A percentile compares a stretch with the other conserved stretches of the same genome.
Evolutionary conservation across 2,329 filamentous ascomycete species (phyloP).

Genomic region (Cyphellophora europaea): DNA sequence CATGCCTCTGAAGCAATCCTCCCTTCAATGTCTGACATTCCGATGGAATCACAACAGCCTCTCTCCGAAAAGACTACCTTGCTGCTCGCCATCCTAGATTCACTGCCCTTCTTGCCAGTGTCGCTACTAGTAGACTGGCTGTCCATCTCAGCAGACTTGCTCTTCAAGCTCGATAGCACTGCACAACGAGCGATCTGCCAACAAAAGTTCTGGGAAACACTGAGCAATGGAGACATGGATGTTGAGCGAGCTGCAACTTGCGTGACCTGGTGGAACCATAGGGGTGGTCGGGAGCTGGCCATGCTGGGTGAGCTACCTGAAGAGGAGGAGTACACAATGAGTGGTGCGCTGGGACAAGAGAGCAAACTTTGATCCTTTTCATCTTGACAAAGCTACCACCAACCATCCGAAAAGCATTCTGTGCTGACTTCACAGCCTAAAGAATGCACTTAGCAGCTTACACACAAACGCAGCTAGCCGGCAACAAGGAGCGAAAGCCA

Average conservation of each 20-base stretch:
- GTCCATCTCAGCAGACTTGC: slow-evolving; percentile 56
- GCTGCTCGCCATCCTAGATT: slow-evolving; percentile 67
- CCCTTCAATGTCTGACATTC: slow-evolving; percentile 27
- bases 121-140: slow-evolving; percentile 72
- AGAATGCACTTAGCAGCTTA: too few species aligned
- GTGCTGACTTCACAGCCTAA: too few species aligned
- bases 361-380: slow-evolving; percentile 40
- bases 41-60: slow-evolving; percentile 21
- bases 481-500: too few species aligned
- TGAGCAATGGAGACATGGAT: slow-evolving; percentile 79
- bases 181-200: slow-evolving; percentile 56
- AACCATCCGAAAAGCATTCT: too few species aligned
- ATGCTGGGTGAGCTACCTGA: slow-evolving; percentile 33
- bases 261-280: slow-evolving; percentile 76
- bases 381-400: not conserved
- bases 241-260: slow-evolving; percentile 70
- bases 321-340: slow-evolving; percentile 40
- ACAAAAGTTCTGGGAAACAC: slow-evolving; percentile 67
- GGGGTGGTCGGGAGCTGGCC: slow-evolving; percentile 49
- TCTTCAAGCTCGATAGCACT: slow-evolving; percentile 55
- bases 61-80: slow-evolving; percentile 74
- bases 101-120: slow-evolving; percentile 64
- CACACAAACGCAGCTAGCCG: too few species aligned
- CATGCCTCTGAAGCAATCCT: slow-evolving; percentile 43
- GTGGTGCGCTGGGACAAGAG: slow-evolving; percentile 39